phyloP scores from a whole-genome alignment of 2,329 filamentous ascomycete genomes.

The Grosmannia penicillata region DNA sequence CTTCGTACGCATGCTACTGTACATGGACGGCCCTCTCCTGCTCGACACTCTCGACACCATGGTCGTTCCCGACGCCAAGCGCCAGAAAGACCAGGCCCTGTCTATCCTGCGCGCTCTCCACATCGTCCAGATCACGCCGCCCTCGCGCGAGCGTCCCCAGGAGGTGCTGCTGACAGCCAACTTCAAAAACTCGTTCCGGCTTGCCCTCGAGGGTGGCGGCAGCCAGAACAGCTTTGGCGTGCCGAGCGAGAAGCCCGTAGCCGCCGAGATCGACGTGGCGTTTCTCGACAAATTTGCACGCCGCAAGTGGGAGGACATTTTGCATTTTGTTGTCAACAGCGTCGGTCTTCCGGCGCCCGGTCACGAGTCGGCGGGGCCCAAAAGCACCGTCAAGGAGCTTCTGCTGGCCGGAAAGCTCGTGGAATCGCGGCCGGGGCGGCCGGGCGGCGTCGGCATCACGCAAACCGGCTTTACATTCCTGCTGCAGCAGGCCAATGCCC shows the following conservation, averaged over 20 bases:
- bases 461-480: constrained; percentile 90
- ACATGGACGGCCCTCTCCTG: constrained; percentile 67
- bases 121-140: constrained; percentile 56
- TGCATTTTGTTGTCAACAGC: constrained; percentile 86
- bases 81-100: constrained; percentile 72
- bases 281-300: constrained; percentile 78
- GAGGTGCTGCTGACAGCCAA: constrained; percentile 66
- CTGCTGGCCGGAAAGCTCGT: constrained; percentile 72
- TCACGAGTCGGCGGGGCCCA: constrained; percentile 38
- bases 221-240: constrained; percentile 83
- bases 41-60: constrained; percentile 73
- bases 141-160: constrained; percentile 46
- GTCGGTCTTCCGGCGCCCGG: constrained; percentile 36
- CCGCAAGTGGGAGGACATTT: constrained; percentile 85
- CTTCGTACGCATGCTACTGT: constrained; percentile 90
- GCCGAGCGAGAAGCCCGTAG: constrained; percentile 50
- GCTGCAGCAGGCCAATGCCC: constrained; percentile 86
- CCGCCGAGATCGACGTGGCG: constrained; percentile 48
- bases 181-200: constrained; percentile 69
- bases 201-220: constrained; percentile 78
- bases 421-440: constrained; percentile 30
- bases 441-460: constrained; percentile 56
- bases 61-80: constrained; percentile 53
- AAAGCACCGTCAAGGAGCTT: constrained; percentile 70
- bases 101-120: constrained; percentile 73